Percentiles rank a stretch among this genome's conserved stretches.
Conservation (phyloP, 805 yeast species). For the Nakazawaea anatomiae region DNA sequence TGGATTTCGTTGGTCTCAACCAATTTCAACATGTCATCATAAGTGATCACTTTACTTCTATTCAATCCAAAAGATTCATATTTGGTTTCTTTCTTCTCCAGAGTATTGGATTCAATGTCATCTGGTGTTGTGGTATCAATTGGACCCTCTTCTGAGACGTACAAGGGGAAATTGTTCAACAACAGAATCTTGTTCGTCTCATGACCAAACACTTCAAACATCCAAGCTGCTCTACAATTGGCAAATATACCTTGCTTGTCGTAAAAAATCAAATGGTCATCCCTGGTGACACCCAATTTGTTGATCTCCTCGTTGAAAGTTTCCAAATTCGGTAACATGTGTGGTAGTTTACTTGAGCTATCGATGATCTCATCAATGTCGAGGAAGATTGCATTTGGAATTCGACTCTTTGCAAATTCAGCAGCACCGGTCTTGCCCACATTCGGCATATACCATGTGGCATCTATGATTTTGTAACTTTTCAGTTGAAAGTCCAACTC, state of each 20-base stretch:
- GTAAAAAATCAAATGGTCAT: constrained; percentile 70
- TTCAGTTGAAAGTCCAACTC: constrained; percentile 16
- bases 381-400: constrained; percentile 61
- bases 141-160: constrained; percentile 14
- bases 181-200: constrained; percentile 43
- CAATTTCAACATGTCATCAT: constrained; percentile 57
- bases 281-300: constrained; percentile 46
- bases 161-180: constrained; percentile 57
- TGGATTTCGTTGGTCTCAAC: constrained; percentile 41
- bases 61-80: constrained; percentile 33
- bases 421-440: constrained; percentile 50
- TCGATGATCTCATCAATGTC: constrained; percentile 73
- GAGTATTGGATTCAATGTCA: constrained; percentile 12
- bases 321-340: constrained; percentile 71
- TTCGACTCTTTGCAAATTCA: constrained; percentile 53
- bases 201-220: constrained; percentile 76
- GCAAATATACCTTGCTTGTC: constrained; percentile 84
- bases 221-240: constrained; percentile 92
- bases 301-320: constrained; percentile 50
- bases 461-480: constrained; percentile 53
- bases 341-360: constrained; percentile 63
- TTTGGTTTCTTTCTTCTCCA: constrained; percentile 12
- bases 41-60: constrained; percentile 51
- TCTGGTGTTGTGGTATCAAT: constrained; percentile 6
- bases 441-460: constrained; percentile 92